Evolutionary conservation across 495 filamentous ascomycete genomes (phyloP).

Genomic region (Hyaloscypha bicolor): DNA sequence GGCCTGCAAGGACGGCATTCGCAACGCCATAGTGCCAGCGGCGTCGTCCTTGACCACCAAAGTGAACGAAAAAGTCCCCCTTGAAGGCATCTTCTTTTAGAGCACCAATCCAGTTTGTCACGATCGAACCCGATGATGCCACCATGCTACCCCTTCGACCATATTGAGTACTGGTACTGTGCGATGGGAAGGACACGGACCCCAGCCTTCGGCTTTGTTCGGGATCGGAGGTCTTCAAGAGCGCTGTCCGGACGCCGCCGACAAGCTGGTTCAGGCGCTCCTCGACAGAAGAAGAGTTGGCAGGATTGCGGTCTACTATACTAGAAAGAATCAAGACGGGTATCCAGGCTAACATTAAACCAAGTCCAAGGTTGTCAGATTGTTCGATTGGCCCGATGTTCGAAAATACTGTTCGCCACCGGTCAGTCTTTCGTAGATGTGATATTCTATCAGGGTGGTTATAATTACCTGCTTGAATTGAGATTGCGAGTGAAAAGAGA

Average conservation of each 20-base stretch:
- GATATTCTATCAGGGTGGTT: too few relatives aligned
- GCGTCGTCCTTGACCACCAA: not conserved
- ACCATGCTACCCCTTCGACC: too few relatives aligned
- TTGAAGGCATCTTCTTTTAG: too few relatives aligned
- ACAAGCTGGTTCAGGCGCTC: not conserved
- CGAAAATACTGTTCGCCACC: not conserved
- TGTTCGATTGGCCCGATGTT: not conserved
- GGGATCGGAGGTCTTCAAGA: too few relatives aligned
- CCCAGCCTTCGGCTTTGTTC: too few relatives aligned
- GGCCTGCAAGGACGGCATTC: not conserved
- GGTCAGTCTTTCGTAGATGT: too few relatives aligned
- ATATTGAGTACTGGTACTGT: too few relatives aligned
- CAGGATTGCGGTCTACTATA: not conserved
- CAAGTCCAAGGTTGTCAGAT: not conserved
- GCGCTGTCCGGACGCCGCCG: too few relatives aligned
- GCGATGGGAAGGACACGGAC: too few relatives aligned
- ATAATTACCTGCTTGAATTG: not conserved
- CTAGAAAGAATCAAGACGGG: conserved; percentile 5
- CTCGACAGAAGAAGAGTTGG: not conserved
- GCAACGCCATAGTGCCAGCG: conserved; percentile 7
- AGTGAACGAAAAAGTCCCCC: not conserved
- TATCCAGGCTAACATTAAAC: not conserved
- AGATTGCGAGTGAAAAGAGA: not conserved
- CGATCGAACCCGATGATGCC: too few relatives aligned
- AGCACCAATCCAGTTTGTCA: too few relatives aligned